A percentile compares a stretch with the other conserved stretches of the same genome.
Evolutionary conservation across 192 early-diverging fungal species (phyloP).

Genomic region (Backusella tuberculispora): DNA sequence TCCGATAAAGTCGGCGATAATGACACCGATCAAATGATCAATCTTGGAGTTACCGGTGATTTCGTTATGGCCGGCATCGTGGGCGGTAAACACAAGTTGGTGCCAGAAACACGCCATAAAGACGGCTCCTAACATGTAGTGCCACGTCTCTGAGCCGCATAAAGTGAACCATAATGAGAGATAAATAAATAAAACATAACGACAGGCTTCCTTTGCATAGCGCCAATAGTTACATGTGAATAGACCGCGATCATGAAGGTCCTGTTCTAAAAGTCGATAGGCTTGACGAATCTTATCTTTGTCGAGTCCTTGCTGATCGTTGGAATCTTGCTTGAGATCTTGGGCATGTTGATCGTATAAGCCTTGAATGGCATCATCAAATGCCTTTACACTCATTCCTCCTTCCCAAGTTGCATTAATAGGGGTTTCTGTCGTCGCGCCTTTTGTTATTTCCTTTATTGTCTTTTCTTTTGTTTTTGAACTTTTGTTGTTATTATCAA

Average conservation of each 20-base stretch:
- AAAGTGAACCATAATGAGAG: constrained; percentile 49
- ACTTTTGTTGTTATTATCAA: background rate
- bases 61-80: constrained; percentile 96
- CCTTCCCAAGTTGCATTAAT: constrained; percentile 25
- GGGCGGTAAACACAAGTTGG: constrained; percentile 91
- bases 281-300: constrained; percentile 16
- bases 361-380: constrained; percentile 25
- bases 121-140: constrained; percentile 59
- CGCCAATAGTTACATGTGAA: constrained; percentile 64
- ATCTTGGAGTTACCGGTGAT: constrained; percentile 75
- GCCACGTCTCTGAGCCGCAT: constrained; percentile 52
- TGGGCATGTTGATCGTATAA: constrained; percentile 19
- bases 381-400: constrained; percentile 26
- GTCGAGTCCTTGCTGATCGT: constrained; percentile 18
- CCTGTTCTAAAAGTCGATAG: constrained; percentile 69
- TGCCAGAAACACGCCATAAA: constrained; percentile 82
- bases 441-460: background rate
- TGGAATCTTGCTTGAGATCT: constrained; percentile 10
- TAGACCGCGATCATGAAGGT: constrained; percentile 64
- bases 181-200: constrained; percentile 53
- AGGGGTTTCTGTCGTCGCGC: background rate
- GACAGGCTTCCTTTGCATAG: constrained; percentile 54
- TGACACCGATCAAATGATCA: constrained; percentile 84
- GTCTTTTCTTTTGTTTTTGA: background rate
- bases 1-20: constrained; percentile 79